phyloP scores from a whole-genome alignment of 352 stramenopile genomes.

The Globisporangium iwayamae region DNA sequence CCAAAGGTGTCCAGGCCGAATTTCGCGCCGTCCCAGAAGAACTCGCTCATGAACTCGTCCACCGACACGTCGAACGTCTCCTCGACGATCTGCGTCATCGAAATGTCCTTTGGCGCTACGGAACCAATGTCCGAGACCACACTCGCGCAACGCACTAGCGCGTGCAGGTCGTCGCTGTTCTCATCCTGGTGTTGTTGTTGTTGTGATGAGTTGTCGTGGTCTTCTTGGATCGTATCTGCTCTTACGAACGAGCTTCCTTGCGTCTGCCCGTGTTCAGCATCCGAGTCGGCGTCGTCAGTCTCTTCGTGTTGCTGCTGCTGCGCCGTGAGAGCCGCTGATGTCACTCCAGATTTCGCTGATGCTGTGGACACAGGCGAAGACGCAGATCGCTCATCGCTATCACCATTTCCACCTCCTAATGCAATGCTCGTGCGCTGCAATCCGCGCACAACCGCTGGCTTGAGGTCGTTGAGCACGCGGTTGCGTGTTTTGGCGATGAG shows the following conservation, averaged over 20 bases:
- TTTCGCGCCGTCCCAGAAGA: conserved; percentile 57
- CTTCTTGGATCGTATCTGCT: background rate
- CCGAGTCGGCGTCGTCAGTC: conserved; percentile 7
- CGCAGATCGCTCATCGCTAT: background rate
- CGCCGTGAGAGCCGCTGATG: background rate
- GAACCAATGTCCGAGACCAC: conserved; percentile 63
- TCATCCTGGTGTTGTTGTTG: background rate
- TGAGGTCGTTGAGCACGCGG: conserved; percentile 30
- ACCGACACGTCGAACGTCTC: conserved; percentile 56
- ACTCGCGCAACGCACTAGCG: conserved; percentile 24
- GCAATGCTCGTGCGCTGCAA: background rate
- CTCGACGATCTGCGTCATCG: conserved; percentile 68
- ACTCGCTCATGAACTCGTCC: conserved; percentile 67
- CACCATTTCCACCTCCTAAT: background rate
- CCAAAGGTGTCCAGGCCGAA: conserved; percentile 75
- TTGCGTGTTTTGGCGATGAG: conserved; percentile 67
- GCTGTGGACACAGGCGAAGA: background rate
- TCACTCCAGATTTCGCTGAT: background rate
- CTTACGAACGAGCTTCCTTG: background rate
- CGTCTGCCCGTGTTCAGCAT: conserved; percentile 7
- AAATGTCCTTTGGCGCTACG: conserved; percentile 63
- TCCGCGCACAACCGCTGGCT: background rate
- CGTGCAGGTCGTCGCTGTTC: background rate
- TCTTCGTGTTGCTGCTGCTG: conserved; percentile 6
- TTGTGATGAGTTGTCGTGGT: background rate